Evolutionary conservation across 1,284 basidiomycete species (phyloP).

Genomic region (Hemileccinum hortonii): DNA sequence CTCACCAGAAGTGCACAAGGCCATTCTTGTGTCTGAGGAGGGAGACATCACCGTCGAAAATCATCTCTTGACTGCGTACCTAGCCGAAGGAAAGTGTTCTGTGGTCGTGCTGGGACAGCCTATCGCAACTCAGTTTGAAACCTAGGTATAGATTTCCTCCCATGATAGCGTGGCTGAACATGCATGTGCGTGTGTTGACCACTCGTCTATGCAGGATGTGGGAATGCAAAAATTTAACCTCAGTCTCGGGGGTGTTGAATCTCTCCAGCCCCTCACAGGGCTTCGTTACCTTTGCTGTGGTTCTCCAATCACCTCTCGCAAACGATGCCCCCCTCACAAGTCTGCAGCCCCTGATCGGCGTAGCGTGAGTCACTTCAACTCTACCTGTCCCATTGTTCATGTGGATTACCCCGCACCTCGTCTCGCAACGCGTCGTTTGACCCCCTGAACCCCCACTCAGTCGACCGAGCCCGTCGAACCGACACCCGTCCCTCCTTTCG

Average conservation of each 20-base stretch:
- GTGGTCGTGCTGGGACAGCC: conserved; percentile 28
- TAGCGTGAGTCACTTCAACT: conserved; percentile 48
- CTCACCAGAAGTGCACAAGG: conserved; percentile 17
- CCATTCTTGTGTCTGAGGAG: conserved; percentile 24
- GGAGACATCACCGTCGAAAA: conserved; percentile 18
- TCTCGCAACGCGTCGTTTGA: conserved; percentile 10
- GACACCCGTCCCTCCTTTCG: conserved; percentile 23
- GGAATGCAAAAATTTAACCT: conserved; percentile 61
- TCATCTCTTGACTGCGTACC: conserved; percentile 23
- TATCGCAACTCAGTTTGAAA: conserved; percentile 17
- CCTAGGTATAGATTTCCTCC: conserved; percentile 18
- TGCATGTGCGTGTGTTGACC: conserved; percentile 11
- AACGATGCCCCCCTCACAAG: conserved; percentile 32
- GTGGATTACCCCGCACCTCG: conserved; percentile 12
- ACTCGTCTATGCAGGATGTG: conserved; percentile 48
- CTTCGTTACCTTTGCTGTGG: conserved; percentile 43
- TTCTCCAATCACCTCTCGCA: conserved; percentile 41
- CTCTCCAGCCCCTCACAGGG: conserved; percentile 31
- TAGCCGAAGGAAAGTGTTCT: conserved; percentile 33
- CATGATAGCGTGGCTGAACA: not conserved
- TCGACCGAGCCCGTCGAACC: conserved; percentile 28
- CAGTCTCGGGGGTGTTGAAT: conserved; percentile 42
- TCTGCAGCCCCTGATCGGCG: conserved; percentile 52
- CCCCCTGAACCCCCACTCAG: conserved; percentile 28
- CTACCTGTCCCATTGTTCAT: not conserved